Evolutionary conservation across 2,329 filamentous ascomycete species (phyloP), one percentile per base, ranked within the genome.

Genomic region (Botryosphaeria agaves): DNA sequence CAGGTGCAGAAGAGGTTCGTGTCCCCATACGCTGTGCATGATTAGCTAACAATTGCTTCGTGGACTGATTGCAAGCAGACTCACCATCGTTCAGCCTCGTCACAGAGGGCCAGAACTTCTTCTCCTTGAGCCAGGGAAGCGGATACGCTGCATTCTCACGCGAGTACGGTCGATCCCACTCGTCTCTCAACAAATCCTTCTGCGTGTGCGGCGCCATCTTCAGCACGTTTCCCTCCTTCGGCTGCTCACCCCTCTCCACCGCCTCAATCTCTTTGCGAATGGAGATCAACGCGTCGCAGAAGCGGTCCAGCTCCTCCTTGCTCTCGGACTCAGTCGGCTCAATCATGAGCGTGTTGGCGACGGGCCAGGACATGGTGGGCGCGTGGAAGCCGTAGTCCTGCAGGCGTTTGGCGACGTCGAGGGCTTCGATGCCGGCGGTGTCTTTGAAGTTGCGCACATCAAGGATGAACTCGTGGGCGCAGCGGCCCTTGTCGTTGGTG

Each of bases 361-460:
- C 84, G 2, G 87, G 87, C 81, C 82, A 94, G 51, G 76, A 84
- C 87, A 95, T 94, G 31, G 87, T 95, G 0, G 87, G 87, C 1
- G 85, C 81, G 55, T 95, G 87, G 70, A 95, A 95, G 25, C 87
- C 87, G 51, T 92, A 95, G 51, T 95, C 87, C 56, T 94, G 85
- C 14, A 95, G 72, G 38, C 87, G 81, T 66, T 95, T 95, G 47
- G 87, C 87, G 40, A 95, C 79, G 48, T 95, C 87, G 43, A 93
- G 89, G 18, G 79, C 87, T 57, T 94, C 85, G 43, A 95, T 62
- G 16, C 82, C 83, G 5, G 78, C 72, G 1, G 73, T 72, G 32
- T 85, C 77, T 49, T 82, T 80, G 65, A 94, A 93, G 15, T 72
- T 69, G 14, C 87, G 79, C 5, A 76, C 70, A 44, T 95, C 87